Evolutionary conservation across 257 asterid species (phyloP).

Genomic region (Solanum pennellii): DNA sequence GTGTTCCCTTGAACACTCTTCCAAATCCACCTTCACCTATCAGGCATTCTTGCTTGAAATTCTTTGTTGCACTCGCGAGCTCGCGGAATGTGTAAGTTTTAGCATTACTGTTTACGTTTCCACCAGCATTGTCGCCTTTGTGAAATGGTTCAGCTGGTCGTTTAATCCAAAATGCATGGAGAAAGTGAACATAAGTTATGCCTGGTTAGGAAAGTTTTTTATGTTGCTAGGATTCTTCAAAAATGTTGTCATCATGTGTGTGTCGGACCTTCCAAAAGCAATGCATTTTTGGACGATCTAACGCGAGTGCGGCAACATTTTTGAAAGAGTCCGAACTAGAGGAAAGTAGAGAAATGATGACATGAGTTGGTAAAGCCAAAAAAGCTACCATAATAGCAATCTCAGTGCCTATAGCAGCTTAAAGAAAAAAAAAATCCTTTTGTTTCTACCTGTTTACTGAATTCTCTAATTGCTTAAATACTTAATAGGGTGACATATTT

Average conservation of each 20-base stretch:
- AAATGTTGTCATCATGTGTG: background rate
- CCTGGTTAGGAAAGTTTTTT: background rate
- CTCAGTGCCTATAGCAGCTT: background rate
- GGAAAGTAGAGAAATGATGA: background rate
- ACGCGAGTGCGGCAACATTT: background rate
- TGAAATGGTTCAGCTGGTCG: background rate
- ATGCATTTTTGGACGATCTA: background rate
- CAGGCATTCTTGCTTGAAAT: constrained; percentile 12
- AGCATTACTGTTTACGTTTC: background rate
- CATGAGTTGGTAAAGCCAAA: background rate
- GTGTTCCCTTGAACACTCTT: constrained; percentile 12
- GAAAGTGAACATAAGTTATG: background rate
- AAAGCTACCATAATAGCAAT: background rate
- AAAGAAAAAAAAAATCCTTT: background rate
- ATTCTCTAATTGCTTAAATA: background rate
- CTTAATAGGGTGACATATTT: background rate
- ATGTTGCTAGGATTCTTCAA: background rate
- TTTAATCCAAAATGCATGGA: background rate
- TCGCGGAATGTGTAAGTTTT: constrained; percentile 15
- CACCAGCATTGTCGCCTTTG: background rate
- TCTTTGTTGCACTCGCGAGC: constrained; percentile 15
- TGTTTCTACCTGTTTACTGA: background rate
- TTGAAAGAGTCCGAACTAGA: background rate
- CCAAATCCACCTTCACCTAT: constrained; percentile 16
- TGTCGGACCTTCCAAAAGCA: background rate